These are phyloP conservation scores for Alternaria dauci DNA, from an alignment of 2,329 filamentous ascomycete species.

Conservation along the genomic window DNA sequence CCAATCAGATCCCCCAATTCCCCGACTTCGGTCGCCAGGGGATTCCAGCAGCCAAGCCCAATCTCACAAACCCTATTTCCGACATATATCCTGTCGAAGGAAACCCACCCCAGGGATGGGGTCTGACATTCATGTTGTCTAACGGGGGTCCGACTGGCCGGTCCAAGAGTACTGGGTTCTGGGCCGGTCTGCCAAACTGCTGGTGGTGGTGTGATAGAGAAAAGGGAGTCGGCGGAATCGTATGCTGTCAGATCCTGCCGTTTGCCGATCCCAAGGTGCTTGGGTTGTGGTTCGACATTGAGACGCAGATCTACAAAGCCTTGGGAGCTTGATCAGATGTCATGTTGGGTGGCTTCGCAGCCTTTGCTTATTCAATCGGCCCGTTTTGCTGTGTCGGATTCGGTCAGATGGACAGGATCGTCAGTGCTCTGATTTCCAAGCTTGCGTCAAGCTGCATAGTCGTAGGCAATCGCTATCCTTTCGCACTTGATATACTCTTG, in stretches of 20 bases:
- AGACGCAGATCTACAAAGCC: constrained; percentile 21
- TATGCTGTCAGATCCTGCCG: constrained; percentile 41
- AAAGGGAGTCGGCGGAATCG: constrained; percentile 60
- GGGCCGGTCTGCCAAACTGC: constrained; percentile 68
- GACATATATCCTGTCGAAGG: constrained; percentile 59
- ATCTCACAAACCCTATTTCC: constrained; percentile 58
- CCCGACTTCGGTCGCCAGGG: constrained; percentile 60
- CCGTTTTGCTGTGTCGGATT: constrained; percentile 4
- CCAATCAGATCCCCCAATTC: constrained; percentile 65
- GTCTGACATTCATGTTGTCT: constrained; percentile 65
- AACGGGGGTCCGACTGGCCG: constrained; percentile 36
- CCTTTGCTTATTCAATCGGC: constrained; percentile 5
- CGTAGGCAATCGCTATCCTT: not conserved
- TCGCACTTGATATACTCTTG: not conserved
- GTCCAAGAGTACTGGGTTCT: constrained; percentile 57
- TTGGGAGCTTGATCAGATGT: constrained; percentile 9
- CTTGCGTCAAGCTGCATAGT: not conserved
- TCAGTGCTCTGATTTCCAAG: not conserved
- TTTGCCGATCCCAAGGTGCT: constrained; percentile 40
- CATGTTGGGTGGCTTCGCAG: not conserved
- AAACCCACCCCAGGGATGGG: constrained; percentile 68
- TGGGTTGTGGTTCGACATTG: constrained; percentile 14
- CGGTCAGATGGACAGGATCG: not conserved
- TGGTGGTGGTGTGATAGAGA: constrained; percentile 70
- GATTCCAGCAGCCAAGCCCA: constrained; percentile 59